These are phyloP conservation scores for Platanthera zijinensis DNA, from an alignment of 106 monocot species.

Conservation along the genomic window DNA sequence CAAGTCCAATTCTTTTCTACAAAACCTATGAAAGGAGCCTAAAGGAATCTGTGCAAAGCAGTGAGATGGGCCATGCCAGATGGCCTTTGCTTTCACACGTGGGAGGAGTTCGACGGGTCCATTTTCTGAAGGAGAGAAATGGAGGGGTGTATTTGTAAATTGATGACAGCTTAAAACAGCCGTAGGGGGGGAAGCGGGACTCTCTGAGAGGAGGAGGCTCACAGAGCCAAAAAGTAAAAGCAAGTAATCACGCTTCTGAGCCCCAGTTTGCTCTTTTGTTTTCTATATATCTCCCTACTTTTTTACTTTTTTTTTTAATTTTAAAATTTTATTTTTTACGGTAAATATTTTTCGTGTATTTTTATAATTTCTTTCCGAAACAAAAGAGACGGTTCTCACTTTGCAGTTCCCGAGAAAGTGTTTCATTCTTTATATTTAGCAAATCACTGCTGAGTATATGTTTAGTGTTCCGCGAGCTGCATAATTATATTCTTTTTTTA, in stretches of 20 bases:
- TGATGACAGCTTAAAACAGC: not conserved
- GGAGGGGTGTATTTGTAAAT: not conserved
- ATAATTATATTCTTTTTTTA: too few relatives aligned
- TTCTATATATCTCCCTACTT: not conserved
- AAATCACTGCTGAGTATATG: too few relatives aligned
- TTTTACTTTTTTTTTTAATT: not conserved
- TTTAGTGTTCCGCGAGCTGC: too few relatives aligned
- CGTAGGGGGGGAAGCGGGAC: not conserved
- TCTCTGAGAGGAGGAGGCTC: not conserved
- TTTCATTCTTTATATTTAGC: too few relatives aligned
- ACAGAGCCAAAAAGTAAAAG: slow-evolving; percentile 4
- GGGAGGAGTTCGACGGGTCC: too few relatives aligned
- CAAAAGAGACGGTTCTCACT: not conserved
- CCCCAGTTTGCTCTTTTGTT: not conserved
- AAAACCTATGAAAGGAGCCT: too few relatives aligned
- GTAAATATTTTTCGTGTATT: not conserved
- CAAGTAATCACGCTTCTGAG: slow-evolving; percentile 4
- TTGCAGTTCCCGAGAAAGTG: too few relatives aligned
- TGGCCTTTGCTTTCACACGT: too few relatives aligned
- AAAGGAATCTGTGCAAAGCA: too few relatives aligned
- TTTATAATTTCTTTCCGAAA: not conserved
- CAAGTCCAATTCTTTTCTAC: too few relatives aligned
- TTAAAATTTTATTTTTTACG: not conserved
- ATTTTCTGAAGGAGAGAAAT: too few relatives aligned
- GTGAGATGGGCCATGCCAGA: too few relatives aligned